Base-by-base conservation (phyloP, 768 basidiomycete species). In the Dentipellis sp. region DNA sequence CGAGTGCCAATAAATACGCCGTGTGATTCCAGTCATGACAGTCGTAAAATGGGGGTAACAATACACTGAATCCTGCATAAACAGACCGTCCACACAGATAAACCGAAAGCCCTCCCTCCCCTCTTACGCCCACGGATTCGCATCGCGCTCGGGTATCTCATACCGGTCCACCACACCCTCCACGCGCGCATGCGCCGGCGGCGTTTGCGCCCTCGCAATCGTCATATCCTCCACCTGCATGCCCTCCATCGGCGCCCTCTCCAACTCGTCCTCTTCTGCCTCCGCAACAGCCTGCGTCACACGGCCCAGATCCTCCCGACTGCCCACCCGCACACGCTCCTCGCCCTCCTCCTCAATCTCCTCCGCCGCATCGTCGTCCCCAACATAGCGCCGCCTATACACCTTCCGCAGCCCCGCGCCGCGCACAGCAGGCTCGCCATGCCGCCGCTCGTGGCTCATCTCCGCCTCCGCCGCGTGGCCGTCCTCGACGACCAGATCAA, bases 401-500 rank as follows among this genome's bases (percentile, higher is more conserved):
- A 84, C 77, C 63, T 75, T 81, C 56, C 73, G 72, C 61, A 80
- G 63, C 17, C 70, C 77, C 4, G 75, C 68, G 34, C 58, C 63
- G 35, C 62, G 64, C 36, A 64, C 60, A 63, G 75, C 70, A n/a
- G 85, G 83, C 59, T 86, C 84, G 21, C 84, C 86, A 56, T 79
- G 80, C 54, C 78, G 68, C 39, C 84, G 71, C 59, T 85, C 83
- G 46, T 76, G 72, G 23, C 70, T 68, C 62, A 75, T 72, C 29
- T 79, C 79, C 55, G 77, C 75, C 58, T 80, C 75, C 34, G 76
- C 79, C 3, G 83, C 82, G 8, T 73, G 65, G 8, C 66, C 58
- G 63, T 86, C 87, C 64, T 89, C 88, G 0, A 94, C 82, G 4
- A 97, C 79, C 16, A 99, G 75, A 64, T 99, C 95, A 1, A 97